Evolutionary conservation across 768 basidiomycete species (phyloP), one percentile per base, ranked within the genome.

Genomic region (Daedaleopsis sinensis): DNA sequence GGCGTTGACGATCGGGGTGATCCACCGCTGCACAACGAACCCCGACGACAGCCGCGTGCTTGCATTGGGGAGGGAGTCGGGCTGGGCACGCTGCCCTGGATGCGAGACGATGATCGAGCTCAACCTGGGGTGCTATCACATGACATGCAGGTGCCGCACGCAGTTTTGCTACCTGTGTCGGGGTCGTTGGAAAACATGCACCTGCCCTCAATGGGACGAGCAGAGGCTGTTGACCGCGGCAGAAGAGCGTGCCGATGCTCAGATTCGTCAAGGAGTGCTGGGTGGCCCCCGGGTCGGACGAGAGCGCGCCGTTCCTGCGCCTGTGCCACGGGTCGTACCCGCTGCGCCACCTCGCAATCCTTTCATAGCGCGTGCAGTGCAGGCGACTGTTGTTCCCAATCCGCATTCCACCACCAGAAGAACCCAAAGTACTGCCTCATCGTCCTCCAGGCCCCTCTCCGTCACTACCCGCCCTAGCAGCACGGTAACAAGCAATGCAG

Each of bases 161-260:
- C 68, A 79, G 52, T 79, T 79, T 47, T 79, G 78, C 63, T 80
- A 79, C 51, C 62, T 85, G 76, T 79, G 85, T 77, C 53, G 55
- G 16, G 65, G 35, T 36, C 39, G 32, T 23, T 71, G 71, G 71
- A 70, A 71, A 63, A 69, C 44, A 13, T 72, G 71, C 48, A 24
- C 7, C 6, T 72, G 71, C 47, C 51, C 62, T 5, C 59, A 42
- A 27, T 55, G 52, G 59, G 59, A 58, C 35, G 57, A 58, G 39
- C 48, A n/a, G 1, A 37, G 57, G 39, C 37, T 58, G 11, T 15
- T 49, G 5, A 36, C 35, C 21, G 57, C 57, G 1, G 57, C 57
- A 21, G 47, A 58, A 27, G 57, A 32, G 15, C 47, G 57, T 2
- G 57, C 49, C 15, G 57, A 58, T 50, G 57, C 57, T 7, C 18